Conservation (phyloP, 1,139 yeast genomes). For the Tardiomyces blankii region DNA sequence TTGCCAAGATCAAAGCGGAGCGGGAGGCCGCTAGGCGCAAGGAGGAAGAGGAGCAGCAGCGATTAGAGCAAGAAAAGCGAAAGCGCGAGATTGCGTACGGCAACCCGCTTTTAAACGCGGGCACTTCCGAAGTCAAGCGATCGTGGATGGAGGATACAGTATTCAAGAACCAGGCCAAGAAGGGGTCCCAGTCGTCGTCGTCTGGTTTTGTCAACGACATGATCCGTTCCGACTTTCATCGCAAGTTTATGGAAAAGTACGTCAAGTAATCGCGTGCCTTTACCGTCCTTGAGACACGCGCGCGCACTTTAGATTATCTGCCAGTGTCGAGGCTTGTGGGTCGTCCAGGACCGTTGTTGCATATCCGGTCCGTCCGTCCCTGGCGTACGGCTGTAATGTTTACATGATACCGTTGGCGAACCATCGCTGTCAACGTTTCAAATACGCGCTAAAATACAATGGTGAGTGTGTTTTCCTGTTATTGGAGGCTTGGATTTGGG, state of each 20-base stretch:
- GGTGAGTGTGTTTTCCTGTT: no score
- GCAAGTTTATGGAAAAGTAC: conserved; percentile 57
- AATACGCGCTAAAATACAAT: no score
- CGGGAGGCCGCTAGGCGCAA: conserved; percentile 8
- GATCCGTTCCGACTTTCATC: conserved; percentile 57
- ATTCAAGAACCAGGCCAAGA: conserved; percentile 30
- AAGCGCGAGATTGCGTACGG: conserved; percentile 28
- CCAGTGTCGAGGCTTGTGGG: no score
- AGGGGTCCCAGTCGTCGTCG: conserved; percentile 10
- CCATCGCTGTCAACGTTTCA: no score
- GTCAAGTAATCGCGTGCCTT: conserved; percentile 31
- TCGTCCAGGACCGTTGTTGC: no score
- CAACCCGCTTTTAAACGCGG: conserved; percentile 34
- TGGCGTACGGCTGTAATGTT: no score
- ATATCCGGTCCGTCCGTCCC: no score
- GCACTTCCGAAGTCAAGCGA: conserved; percentile 25
- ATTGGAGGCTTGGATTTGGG: no score
- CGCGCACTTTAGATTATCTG: background rate
- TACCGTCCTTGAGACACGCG: background rate
- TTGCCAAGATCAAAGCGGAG: conserved; percentile 27
- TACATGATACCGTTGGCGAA: no score
- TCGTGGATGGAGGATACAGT: conserved; percentile 37
- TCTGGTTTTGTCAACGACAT: conserved; percentile 51
- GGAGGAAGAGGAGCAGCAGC: conserved; percentile 23
- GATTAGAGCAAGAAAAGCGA: conserved; percentile 25